phyloP scores from a whole-genome alignment of 1,284 basidiomycete genomes.

The Lentinus polychrous region DNA sequence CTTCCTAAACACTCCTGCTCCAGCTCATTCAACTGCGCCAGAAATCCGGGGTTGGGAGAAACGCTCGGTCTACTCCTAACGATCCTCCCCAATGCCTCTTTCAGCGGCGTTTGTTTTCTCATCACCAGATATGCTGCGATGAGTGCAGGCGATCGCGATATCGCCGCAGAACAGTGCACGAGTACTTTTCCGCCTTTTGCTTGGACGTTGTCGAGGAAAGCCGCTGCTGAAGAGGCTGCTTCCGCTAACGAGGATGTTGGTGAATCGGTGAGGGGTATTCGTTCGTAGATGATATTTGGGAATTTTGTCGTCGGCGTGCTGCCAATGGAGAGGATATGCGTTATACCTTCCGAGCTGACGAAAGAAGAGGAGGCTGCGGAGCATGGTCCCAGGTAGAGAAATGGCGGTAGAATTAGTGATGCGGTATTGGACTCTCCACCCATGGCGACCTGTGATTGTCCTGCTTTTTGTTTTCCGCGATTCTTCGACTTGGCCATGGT shows the following conservation, averaged over 20 bases:
- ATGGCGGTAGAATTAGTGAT: constrained; percentile 14
- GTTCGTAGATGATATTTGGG: constrained; percentile 26
- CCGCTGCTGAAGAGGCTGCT: constrained; percentile 19
- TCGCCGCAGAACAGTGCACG: constrained; percentile 47
- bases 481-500: background rate
- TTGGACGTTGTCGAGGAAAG: constrained; percentile 24
- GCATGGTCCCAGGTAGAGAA: constrained; percentile 19
- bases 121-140: constrained; percentile 48
- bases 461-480: too few relatives aligned
- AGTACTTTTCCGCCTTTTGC: constrained; percentile 35
- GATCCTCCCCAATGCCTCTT: constrained; percentile 27
- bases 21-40: constrained; percentile 31
- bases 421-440: background rate
- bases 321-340: constrained; percentile 32
- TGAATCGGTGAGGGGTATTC: constrained; percentile 28
- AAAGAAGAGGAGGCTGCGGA: constrained; percentile 18
- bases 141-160: constrained; percentile 42
- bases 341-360: constrained; percentile 21
- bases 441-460: too few relatives aligned
- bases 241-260: constrained; percentile 20
- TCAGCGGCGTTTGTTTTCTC: constrained; percentile 24
- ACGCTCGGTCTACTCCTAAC: constrained; percentile 24
- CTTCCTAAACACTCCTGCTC: constrained; percentile 25
- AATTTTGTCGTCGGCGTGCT: constrained; percentile 20
- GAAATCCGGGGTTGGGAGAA: constrained; percentile 32